phyloP scores from a whole-genome alignment of 1,284 basidiomycete species.

The Sanghuangporus baumii region DNA sequence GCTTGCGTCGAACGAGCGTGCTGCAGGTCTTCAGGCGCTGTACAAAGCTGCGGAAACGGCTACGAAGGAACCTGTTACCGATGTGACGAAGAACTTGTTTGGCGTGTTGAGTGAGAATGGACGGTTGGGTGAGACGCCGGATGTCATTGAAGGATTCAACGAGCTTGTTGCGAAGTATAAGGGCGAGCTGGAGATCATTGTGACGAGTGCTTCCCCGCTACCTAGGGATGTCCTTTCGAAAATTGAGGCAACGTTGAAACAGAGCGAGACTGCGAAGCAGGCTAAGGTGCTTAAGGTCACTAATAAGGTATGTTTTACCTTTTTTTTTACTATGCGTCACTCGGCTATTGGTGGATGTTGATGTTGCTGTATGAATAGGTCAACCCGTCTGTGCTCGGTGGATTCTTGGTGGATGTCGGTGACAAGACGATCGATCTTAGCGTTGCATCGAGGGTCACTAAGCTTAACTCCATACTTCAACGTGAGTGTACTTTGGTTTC shows the following conservation, averaged over 20 bases:
- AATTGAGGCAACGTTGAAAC: conserved; percentile 81
- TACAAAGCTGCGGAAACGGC: conserved; percentile 39
- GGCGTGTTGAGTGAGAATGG: conserved; percentile 91
- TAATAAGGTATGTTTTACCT: conserved; percentile 67
- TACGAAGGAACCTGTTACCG: conserved; percentile 68
- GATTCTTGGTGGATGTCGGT: conserved; percentile 93
- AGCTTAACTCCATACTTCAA: conserved; percentile 85
- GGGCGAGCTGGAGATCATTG: conserved; percentile 90
- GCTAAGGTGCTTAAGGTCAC: conserved; percentile 83
- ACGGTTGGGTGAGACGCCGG: conserved; percentile 76
- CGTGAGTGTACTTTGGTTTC: conserved; percentile 41
- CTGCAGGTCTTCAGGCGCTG: conserved; percentile 63
- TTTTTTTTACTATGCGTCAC: conserved; percentile 6
- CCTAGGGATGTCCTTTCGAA: conserved; percentile 66
- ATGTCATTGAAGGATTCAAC: conserved; percentile 90
- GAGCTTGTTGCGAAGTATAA: conserved; percentile 86
- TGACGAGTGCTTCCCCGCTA: conserved; percentile 84
- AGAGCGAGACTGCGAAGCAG: conserved; percentile 74
- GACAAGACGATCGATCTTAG: conserved; percentile 97
- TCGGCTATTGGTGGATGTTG: conserved; percentile 12
- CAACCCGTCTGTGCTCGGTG: conserved; percentile 83
- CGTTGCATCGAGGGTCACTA: conserved; percentile 89
- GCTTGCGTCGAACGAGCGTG: conserved; percentile 74
- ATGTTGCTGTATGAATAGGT: conserved; percentile 43
- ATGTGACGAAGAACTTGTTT: conserved; percentile 92